Base-by-base conservation (phyloP, 768 basidiomycete genomes). In the Boletus pseudopeckii region DNA sequence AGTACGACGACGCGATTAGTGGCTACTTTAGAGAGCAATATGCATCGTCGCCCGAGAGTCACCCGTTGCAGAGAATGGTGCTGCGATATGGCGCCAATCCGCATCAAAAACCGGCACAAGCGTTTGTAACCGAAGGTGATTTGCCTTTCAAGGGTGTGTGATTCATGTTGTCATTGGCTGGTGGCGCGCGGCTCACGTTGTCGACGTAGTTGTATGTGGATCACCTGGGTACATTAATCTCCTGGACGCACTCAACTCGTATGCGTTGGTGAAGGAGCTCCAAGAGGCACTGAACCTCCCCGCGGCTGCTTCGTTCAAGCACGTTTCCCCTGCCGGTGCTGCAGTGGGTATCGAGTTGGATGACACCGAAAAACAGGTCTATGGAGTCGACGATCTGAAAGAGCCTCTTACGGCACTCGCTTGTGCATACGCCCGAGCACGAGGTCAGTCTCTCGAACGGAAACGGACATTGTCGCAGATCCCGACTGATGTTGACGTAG, bases 171-270 rank as follows among this genome's bases (percentile, higher is more conserved):
- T 14, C 26, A 26, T 39, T 42, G 9, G 20, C 6, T 3, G 17
- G 47, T 2, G 40, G n/a, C 26, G 5, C 34, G 14, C 18, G 14
- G 40, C 55, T 59, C 22, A 55, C 49, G 57, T 55, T 22, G 17
- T 11, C 20, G 34, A 34, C 8, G 4, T 65, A 96, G 96, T 88
- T 41, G 79, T 98, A 14, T 86, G 84, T 63, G 96, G 97, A 10
- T 92, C 95, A 8, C 97, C 97, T 10, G 97, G 97, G 22, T 98
- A 98, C 72, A 98, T 99, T 77, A 99, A 99, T 76, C 83, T 98
- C 7, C 79, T 99, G 48, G 97, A 98, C 65, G 97, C 95, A 1
- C 82, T 99, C 63, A 98, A 98, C 74, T 96, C 96, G 4, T 99
- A 89, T 66, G 95, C 92, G 1, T 82, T 99, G 38, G 97, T 99